Evolutionary conservation across 495 filamentous ascomycete species (phyloP).

Genomic region (Articulospora tetracladia): DNA sequence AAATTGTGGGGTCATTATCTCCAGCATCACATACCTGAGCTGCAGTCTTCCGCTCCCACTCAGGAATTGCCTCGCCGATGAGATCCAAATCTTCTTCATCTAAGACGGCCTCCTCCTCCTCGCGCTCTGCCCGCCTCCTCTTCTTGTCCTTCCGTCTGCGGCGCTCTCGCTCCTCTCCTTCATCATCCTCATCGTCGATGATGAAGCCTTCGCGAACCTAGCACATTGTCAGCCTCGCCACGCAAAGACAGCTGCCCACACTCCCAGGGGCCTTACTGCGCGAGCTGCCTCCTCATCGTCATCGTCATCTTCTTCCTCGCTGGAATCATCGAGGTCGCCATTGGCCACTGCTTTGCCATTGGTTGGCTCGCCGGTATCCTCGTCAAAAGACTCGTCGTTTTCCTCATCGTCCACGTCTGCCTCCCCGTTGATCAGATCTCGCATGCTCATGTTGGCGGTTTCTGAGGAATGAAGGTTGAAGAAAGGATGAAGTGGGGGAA

Average conservation of each 20-base stretch:
- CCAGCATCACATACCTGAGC: slow-evolving; percentile 50
- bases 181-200: slow-evolving; percentile 78
- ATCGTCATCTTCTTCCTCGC: slow-evolving; percentile 94
- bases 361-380: slow-evolving; percentile 67
- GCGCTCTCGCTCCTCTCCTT: slow-evolving; percentile 57
- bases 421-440: slow-evolving; percentile 77
- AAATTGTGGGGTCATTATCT: neutral
- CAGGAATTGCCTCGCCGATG: slow-evolving; percentile 74
- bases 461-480: neutral
- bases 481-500: neutral
- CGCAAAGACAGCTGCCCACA: neutral
- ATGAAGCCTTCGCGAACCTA: slow-evolving; percentile 94
- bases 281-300: slow-evolving; percentile 70
- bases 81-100: slow-evolving; percentile 97
- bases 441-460: slow-evolving; percentile 60
- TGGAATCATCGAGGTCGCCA: slow-evolving; percentile 69
- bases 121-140: slow-evolving; percentile 64
- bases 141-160: slow-evolving; percentile 61
- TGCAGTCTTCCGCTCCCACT: slow-evolving; percentile 58
- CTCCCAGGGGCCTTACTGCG: slow-evolving; percentile 7
- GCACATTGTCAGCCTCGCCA: neutral
- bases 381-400: slow-evolving; percentile 82
- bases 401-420: slow-evolving; percentile 85
- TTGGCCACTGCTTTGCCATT: slow-evolving; percentile 35
- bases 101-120: slow-evolving; percentile 82